A percentile compares a stretch with the other conserved stretches of the same genome.
Conservation (phyloP, 345 rosid species). For the rapeseed (Brassica napus) region Da-Ae NC_063451.1:15493501-15494000, state of each 20-base stretch:
- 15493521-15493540: neutral
- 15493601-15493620: constrained; percentile 16
- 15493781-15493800: constrained; percentile 66
- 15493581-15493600: constrained; percentile 2
- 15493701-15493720: constrained; percentile 11
- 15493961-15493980: constrained; percentile 49
- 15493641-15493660: neutral
- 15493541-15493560: neutral
- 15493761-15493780: constrained; percentile 71
- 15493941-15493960: constrained; percentile 9
- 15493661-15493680: neutral
- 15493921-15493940: constrained; percentile 9
- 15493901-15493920: neutral
- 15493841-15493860: constrained; percentile 45
- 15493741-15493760: constrained; percentile 83
- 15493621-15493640: neutral
- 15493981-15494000: constrained; percentile 73
- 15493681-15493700: constrained; percentile 4
- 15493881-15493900: constrained; percentile 15
- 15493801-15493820: constrained; percentile 91
- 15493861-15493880: constrained; percentile 16
- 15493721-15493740: constrained; percentile 83
- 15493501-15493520: constrained; percentile 6
- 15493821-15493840: constrained; percentile 91
- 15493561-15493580: neutral